A percentile compares a stretch with the other conserved stretches of the same genome.
phyloP scores from a whole-genome alignment of 257 asterid species.

The Anisodus tanguticus region DNA sequence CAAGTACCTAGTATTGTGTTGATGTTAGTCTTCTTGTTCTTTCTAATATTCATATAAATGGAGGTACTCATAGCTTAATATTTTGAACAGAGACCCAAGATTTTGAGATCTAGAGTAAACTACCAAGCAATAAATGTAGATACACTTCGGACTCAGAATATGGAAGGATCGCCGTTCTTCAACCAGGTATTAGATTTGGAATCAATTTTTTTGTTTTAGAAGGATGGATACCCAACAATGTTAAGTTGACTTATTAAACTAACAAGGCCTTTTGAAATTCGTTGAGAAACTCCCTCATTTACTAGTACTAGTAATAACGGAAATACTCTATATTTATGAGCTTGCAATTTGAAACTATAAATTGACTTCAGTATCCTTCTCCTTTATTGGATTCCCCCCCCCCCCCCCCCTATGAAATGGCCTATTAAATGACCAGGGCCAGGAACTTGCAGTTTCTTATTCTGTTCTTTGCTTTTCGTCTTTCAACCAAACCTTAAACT shows the following conservation, averaged over 20 bases:
- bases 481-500: neutral
- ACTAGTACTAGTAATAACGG: neutral
- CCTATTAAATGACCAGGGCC: neutral
- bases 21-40: neutral
- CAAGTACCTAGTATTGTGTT: slow-evolving; percentile 3
- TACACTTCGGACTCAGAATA: slow-evolving; percentile 80
- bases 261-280: neutral
- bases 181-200: slow-evolving; percentile 51
- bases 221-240: neutral
- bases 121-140: slow-evolving; percentile 81
- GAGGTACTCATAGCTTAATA: slow-evolving; percentile 16
- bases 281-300: neutral
- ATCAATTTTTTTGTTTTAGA: slow-evolving; percentile 9
- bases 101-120: slow-evolving; percentile 62
- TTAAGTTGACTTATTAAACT: neutral
- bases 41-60: neutral
- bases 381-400: slow-evolving; percentile 15
- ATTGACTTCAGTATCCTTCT: neutral
- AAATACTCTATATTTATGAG: neutral
- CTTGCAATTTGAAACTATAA: neutral
- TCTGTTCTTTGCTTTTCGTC: neutral
- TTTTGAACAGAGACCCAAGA: slow-evolving; percentile 73
- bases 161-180: slow-evolving; percentile 81
- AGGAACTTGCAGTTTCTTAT: neutral
- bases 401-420: neutral